Percentiles rank a stretch among this genome's conserved stretches.
Conservation (phyloP, 2,329 filamentous ascomycete genomes). For the Cucurbitaria berberidis region DNA sequence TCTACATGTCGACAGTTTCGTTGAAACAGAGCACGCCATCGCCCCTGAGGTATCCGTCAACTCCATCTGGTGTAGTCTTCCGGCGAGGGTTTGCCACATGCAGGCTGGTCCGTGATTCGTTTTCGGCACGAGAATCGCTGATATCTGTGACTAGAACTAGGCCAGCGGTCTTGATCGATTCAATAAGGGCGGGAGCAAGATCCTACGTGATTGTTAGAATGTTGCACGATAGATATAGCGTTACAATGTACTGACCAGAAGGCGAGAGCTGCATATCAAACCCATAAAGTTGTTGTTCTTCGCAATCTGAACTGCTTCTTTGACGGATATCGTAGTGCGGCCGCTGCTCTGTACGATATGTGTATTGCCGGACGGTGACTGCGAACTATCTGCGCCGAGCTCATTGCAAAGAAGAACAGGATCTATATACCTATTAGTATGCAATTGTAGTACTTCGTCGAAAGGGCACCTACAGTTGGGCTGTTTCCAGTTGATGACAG, state of each 20-base stretch:
- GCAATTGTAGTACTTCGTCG: neutral
- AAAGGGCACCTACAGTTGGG: conserved; percentile 74
- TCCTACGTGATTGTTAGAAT: conserved; percentile 63
- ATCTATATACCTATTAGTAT: conserved; percentile 55
- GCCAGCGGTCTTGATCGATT: conserved; percentile 92
- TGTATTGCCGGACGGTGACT: conserved; percentile 38
- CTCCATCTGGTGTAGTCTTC: conserved; percentile 71
- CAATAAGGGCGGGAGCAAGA: conserved; percentile 88
- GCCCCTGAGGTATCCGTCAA: conserved; percentile 84
- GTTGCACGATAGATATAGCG: neutral
- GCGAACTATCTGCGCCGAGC: conserved; percentile 68
- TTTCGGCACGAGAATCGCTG: conserved; percentile 61
- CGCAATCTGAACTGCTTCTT: conserved; percentile 91
- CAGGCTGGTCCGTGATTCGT: conserved; percentile 44
- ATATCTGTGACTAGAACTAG: conserved; percentile 91
- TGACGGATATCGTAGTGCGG: conserved; percentile 81
- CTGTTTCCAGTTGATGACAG: conserved; percentile 98
- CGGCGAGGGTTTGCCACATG: conserved; percentile 48
- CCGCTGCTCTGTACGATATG: conserved; percentile 66
- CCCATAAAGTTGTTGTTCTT: conserved; percentile 99
- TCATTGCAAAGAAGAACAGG: conserved; percentile 96
- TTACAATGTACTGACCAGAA: conserved; percentile 69
- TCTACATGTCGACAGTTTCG: conserved; percentile 72
- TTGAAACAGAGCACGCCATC: conserved; percentile 93
- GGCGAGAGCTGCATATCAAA: conserved; percentile 82